Conservation (phyloP, 1,284 basidiomycete species). For the Fomitiporia mediterranea region DNA sequence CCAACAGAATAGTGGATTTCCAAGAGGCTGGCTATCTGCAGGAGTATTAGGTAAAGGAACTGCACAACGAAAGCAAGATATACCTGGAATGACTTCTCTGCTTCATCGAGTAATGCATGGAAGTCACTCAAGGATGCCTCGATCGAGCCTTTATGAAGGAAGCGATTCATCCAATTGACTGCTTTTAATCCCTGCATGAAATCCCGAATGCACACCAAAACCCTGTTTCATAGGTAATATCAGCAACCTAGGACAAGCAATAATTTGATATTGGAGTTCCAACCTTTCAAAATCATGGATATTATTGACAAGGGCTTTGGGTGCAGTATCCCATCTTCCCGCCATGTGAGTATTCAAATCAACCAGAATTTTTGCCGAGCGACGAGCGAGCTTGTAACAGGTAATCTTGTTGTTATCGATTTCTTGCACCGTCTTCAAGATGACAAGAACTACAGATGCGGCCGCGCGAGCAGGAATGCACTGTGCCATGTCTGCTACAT, state of each 20-base stretch:
- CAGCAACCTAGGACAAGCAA: not conserved
- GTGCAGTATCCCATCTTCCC: constrained; percentile 42
- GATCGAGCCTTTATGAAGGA: constrained; percentile 38
- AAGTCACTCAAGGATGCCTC: constrained; percentile 35
- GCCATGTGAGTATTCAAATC: constrained; percentile 45
- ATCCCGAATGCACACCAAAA: constrained; percentile 34
- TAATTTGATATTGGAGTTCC: constrained; percentile 12
- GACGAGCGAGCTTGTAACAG: constrained; percentile 40
- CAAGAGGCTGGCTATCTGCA: constrained; percentile 44
- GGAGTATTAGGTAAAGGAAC: not conserved
- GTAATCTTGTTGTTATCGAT: constrained; percentile 36
- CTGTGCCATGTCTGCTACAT: constrained; percentile 22
- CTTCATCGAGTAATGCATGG: constrained; percentile 37
- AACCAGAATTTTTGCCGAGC: constrained; percentile 41
- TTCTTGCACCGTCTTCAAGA: constrained; percentile 46
- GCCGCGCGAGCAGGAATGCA: constrained; percentile 25
- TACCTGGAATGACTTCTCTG: constrained; percentile 46
- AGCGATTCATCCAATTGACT: constrained; percentile 38
- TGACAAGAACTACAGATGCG: constrained; percentile 25
- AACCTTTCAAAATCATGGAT: constrained; percentile 42
- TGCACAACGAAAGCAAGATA: not conserved
- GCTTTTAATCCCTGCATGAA: constrained; percentile 38
- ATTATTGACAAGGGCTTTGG: constrained; percentile 39
- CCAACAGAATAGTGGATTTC: constrained; percentile 44
- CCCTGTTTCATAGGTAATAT: constrained; percentile 27